A percentile compares a stretch with the other conserved stretches of the same genome.
These are phyloP conservation scores for Cardamine chenopodiifolia DNA, from an alignment of 345 rosid species.

Conservation along the genomic window DNA sequence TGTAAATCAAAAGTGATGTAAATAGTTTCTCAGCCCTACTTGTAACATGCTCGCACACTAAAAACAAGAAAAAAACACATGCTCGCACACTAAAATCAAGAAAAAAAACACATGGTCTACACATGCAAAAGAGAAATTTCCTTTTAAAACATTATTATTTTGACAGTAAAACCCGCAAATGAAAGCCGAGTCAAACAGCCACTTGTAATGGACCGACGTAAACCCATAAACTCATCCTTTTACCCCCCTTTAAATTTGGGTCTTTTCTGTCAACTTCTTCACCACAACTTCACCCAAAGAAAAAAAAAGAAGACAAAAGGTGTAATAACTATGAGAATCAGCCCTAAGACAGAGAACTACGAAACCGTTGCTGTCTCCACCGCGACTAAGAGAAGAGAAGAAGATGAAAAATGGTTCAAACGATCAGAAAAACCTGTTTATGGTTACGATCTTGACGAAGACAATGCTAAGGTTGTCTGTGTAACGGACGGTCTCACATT, in stretches of 20 bases:
- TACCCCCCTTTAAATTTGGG: background rate
- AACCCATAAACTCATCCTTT: background rate
- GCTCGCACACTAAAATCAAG: no score
- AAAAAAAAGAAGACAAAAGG: background rate
- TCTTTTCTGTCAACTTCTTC: background rate
- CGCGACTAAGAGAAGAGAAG: background rate
- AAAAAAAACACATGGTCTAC: background rate
- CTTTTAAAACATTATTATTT: background rate
- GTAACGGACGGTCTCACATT: constrained; percentile 66
- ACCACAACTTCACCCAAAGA: background rate
- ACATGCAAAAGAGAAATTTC: background rate
- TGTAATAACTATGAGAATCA: constrained; percentile 8
- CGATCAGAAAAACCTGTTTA: background rate
- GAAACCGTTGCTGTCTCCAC: background rate
- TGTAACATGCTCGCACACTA: background rate
- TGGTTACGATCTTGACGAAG: background rate
- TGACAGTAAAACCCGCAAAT: background rate
- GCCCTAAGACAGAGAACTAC: constrained; percentile 6
- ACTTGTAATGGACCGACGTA: background rate
- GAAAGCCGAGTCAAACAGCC: background rate
- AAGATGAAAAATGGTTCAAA: constrained; percentile 19
- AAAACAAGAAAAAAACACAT: no score
- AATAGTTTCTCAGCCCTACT: background rate
- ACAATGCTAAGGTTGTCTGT: constrained; percentile 44
- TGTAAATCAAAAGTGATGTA: no score